Conservation (phyloP, 495 filamentous ascomycete genomes). For the Parathielavia hyrcaniae region DNA sequence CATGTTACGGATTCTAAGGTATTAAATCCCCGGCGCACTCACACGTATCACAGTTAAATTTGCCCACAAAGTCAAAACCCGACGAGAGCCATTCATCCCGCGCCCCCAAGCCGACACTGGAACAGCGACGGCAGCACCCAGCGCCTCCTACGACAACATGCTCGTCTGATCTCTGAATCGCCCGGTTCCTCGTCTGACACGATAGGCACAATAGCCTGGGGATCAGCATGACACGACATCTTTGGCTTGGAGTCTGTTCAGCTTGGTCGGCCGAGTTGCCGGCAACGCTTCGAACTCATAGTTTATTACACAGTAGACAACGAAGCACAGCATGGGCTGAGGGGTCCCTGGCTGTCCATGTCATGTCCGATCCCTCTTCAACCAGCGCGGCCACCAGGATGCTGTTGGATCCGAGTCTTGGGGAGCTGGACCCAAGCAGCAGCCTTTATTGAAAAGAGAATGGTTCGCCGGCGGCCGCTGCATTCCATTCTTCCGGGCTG, state of each 20-base stretch:
- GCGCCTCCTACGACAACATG: not conserved
- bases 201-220: not conserved
- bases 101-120: conserved; percentile 11
- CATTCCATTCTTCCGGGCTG: conserved; percentile 5
- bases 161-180: not conserved
- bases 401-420: not conserved
- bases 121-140: conserved; percentile 1
- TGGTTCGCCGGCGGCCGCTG: conserved; percentile 1
- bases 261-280: no score
- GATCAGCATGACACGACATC: not conserved
- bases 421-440: not conserved
- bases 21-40: not conserved
- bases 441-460: conserved; percentile 7
- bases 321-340: not conserved
- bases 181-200: not conserved
- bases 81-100: conserved; percentile 16
- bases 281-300: not conserved
- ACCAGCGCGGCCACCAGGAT: conserved; percentile 1
- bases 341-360: not conserved
- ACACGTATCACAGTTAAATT: conserved; percentile 2
- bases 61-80: not conserved
- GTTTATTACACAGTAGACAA: not conserved
- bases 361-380: conserved; percentile 2
- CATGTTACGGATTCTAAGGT: not conserved
- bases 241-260: not conserved